These are phyloP conservation scores for Rhizodiscina lignyota DNA, from an alignment of 495 filamentous ascomycete species.

Conservation along the genomic window DNA sequence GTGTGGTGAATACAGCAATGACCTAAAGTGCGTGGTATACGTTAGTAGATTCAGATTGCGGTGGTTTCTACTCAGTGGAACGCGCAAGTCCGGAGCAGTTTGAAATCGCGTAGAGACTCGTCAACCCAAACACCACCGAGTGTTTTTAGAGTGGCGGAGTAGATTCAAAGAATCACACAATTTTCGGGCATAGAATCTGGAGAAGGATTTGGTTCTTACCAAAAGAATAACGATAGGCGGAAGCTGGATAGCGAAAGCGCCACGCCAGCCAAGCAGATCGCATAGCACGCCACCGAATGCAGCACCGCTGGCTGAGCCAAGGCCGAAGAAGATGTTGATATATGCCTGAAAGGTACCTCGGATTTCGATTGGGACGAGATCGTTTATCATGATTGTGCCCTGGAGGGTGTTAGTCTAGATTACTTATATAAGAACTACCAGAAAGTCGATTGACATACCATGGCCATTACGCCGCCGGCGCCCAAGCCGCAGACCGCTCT, in stretches of 20 bases:
- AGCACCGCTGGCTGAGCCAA: constrained; percentile 47
- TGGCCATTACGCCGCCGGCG: constrained; percentile 54
- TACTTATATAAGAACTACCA: not conserved
- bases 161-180: too few relatives aligned
- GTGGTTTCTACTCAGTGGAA: too few relatives aligned
- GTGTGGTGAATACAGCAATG: constrained; percentile 39
- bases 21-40: too few relatives aligned
- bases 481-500: constrained; percentile 59
- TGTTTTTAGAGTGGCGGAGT: too few relatives aligned
- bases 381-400: constrained; percentile 50
- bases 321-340: constrained; percentile 51
- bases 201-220: too few relatives aligned
- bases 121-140: not conserved
- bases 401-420: constrained; percentile 2
- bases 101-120: not conserved
- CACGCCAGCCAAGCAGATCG: constrained; percentile 59
- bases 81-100: too few relatives aligned
- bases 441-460: constrained; percentile 22
- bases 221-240: constrained; percentile 45
- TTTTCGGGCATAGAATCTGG: too few relatives aligned
- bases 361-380: constrained; percentile 59
- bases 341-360: constrained; percentile 64
- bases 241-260: constrained; percentile 53
- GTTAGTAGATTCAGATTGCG: too few relatives aligned
- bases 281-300: constrained; percentile 59